Evolutionary conservation across 1,284 basidiomycete species (phyloP), one percentile per base, ranked within the genome.

Genomic region (Tilletia horrida): DNA sequence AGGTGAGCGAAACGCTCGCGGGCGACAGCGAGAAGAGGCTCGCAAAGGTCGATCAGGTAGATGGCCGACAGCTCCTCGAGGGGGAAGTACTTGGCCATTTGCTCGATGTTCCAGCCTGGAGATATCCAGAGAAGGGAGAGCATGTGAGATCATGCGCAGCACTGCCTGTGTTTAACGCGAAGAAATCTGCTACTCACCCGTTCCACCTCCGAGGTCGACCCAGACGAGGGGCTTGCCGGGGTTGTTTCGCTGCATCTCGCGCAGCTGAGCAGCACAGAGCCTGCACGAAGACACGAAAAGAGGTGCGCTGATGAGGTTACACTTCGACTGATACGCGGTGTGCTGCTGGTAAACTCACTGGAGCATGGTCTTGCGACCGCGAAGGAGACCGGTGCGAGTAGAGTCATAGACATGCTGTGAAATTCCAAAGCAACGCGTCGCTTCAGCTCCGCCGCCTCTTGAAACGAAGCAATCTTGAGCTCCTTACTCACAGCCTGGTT

Each of bases 191-290:
- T 16, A 67, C 76, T 67, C 64, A 85, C 88, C 89, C 11, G 90
- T 91, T 43, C 90, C 91, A 31, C 90, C 91, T 9, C 90, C 91
- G 66, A 92, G 88, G 80, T 91, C 91, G 40, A 91, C 85, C 91
- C 91, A 92, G 40, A 92, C 85, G 11, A 90, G 84, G 31, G 84
- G 84, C 74, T 86, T 85, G 0, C 82, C 74, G 0, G 85, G 84
- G 25, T 84, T 73, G 48, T 69, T 69, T 18, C 72, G 79, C 71
- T 83, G 75, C 42, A 83, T 81, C 71, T 85, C 83, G 43, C 84
- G 85, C 18, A 91, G 84, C 77, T 91, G 89, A 29, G 86, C 86
- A 0, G 89, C 88, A 21, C 88, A 86, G 13, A 92, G 85, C 73
- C 85, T 85, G 31, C 89, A 40, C 6, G 35, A 40, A 11, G 83